Evolutionary conservation across 108 stramenopile species (phyloP), one percentile per base, ranked within the genome.

Genomic region (Cyclotella choctawhatcheeana): DNA sequence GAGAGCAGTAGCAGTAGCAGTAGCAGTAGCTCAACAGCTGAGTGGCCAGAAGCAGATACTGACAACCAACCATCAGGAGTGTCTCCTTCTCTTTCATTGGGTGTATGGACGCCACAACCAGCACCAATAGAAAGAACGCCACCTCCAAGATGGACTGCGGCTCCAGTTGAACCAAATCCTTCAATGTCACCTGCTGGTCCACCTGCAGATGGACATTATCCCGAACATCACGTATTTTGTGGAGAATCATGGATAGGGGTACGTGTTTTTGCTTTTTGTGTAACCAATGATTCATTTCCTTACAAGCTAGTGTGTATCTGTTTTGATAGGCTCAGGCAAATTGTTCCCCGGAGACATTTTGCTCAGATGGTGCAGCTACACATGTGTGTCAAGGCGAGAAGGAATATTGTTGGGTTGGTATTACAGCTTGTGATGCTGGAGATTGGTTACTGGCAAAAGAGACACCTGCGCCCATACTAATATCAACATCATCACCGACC

Each of bases 311-410:
- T n/a, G n/a, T n/a, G n/a, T n/a, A n/a, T n/a, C n/a, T n/a, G n/a
- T n/a, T n/a, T n/a, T n/a, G n/a, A n/a, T n/a, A 78, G 58, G 77
- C 77, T 0, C 32, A 69, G 20, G 58, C 64, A 17, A 61, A 44
- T 16, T 78, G 77, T 53, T 78, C 77, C 21, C 26, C 40, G 20
- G 77, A 70, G 25, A 78, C 77, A 24, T 78, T 78, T 61, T 78
- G 77, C 51, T 45, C 64, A 1, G 63, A 71, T 30, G 77, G 77
- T 16, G 75, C 66, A 10, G 75, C 50, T 33, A 18, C 56, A 56
- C 77, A 78, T 59, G 58, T 54, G 10, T 78, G 77, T 50, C 13
- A 1, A 18, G 32, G 58, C 34, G 27, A 61, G 29, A 22, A 7
- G 0, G 77, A 78, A 3, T 52, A 44, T 32, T 78, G 77, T 37